phyloP scores from a whole-genome alignment of 306 rosid species.

The Dalbergia cochinchinensis region DNA sequence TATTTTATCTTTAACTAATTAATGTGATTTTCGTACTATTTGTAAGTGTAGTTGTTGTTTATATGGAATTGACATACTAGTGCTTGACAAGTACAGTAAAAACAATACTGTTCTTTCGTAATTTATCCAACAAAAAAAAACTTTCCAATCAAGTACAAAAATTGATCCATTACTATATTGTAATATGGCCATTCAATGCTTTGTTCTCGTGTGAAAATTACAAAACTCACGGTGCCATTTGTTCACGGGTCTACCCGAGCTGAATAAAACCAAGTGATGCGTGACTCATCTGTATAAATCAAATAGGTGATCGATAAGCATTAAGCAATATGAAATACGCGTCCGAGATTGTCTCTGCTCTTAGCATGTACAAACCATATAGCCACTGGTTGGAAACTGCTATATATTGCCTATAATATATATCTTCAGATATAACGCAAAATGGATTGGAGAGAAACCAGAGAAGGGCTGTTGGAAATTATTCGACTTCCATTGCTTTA shows the following conservation, averaged over 20 bases:
- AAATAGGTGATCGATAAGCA: background rate
- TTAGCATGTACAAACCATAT: background rate
- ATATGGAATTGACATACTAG: no score
- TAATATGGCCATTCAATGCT: background rate
- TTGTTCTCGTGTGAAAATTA: constrained; percentile 6
- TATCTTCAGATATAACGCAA: no score
- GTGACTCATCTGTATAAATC: background rate
- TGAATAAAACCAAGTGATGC: background rate
- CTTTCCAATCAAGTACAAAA: background rate
- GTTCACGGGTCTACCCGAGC: background rate
- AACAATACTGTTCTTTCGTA: background rate
- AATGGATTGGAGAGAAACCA: no score
- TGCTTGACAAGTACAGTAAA: no score
- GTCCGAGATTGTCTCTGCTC: background rate
- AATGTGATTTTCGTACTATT: no score
- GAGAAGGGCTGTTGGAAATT: no score
- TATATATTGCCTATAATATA: background rate
- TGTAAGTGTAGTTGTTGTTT: no score
- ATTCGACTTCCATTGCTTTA: no score
- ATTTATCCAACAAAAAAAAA: background rate
- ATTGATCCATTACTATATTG: background rate
- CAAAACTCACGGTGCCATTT: background rate
- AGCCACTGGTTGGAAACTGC: background rate
- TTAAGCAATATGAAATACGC: background rate
- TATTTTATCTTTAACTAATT: no score